Conservation (phyloP, 2,329 filamentous ascomycete genomes). For the Ophiostoma montium region DNA sequence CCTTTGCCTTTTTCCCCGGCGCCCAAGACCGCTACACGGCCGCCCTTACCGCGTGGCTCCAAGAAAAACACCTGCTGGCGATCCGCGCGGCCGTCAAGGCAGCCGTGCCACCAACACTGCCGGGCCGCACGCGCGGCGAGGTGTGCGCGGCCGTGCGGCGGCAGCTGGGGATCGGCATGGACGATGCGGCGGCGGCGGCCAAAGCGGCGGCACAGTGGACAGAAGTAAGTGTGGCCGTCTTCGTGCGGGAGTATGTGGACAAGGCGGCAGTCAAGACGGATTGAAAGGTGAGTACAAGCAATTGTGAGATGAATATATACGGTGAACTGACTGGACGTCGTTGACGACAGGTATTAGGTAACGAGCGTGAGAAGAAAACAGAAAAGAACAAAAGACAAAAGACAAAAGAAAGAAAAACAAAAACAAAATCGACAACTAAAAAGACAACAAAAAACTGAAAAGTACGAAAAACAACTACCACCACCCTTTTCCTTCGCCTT, state of each 20-base stretch:
- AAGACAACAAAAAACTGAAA: background rate
- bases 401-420: no score
- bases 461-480: background rate
- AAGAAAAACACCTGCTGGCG: conserved; percentile 25
- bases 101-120: conserved; percentile 15
- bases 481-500: background rate
- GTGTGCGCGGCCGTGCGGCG: conserved; percentile 31
- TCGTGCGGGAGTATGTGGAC: conserved; percentile 20
- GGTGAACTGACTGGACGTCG: no score
- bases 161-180: conserved; percentile 1
- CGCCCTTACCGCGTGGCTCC: conserved; percentile 27
- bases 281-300: no score
- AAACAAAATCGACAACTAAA: background rate
- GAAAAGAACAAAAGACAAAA: no score
- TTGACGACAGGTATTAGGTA: no score
- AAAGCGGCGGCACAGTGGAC: conserved; percentile 20
- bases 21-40: conserved; percentile 29
- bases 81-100: conserved; percentile 24
- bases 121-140: conserved; percentile 20
- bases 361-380: no score
- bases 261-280: no score
- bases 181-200: background rate
- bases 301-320: no score
- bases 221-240: conserved; percentile 26
- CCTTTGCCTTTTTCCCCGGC: conserved; percentile 34